A percentile compares a stretch with the other conserved stretches of the same genome.
Evolutionary conservation across 2,329 filamentous ascomycete genomes (phyloP).

Genomic region (Ceratocystis alfenasii): DNA sequence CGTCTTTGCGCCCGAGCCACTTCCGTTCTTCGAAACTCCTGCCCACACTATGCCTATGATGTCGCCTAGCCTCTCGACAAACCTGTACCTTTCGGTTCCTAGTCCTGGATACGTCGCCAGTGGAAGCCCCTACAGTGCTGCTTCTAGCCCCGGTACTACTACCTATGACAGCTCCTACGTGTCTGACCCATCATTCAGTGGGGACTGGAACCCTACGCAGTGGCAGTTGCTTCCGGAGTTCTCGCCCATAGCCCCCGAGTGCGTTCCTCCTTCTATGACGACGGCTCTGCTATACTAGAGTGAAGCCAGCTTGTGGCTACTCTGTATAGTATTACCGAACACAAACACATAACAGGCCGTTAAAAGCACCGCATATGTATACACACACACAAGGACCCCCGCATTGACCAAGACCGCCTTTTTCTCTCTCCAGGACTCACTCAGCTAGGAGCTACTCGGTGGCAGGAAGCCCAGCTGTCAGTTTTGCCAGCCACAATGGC

Average conservation of each 20-base stretch:
- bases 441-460: conserved; percentile 13
- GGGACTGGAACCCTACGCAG: conserved; percentile 10
- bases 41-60: conserved; percentile 16
- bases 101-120: conserved; percentile 17
- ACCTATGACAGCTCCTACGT: conserved; percentile 17
- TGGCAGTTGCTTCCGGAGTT: conserved; percentile 15
- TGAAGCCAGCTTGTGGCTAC: conserved; percentile 12
- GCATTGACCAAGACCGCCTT: conserved; percentile 21
- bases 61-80: conserved; percentile 14
- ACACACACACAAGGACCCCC: conserved; percentile 13
- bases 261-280: conserved; percentile 20
- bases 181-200: conserved; percentile 15
- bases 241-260: conserved; percentile 20
- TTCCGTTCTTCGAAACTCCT: conserved; percentile 13
- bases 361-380: not conserved
- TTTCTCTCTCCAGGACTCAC: conserved; percentile 21
- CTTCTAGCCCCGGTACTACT: conserved; percentile 18
- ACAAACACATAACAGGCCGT: conserved; percentile 1
- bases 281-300: conserved; percentile 18
- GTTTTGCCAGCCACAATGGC: conserved; percentile 9
- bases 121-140: conserved; percentile 18
- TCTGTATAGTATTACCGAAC: conserved; percentile 2
- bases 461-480: conserved; percentile 16
- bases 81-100: conserved; percentile 14
- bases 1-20: conserved; percentile 11